Conservation (phyloP, 1,284 basidiomycete genomes). For the Microbotryum saponariae region DNA sequence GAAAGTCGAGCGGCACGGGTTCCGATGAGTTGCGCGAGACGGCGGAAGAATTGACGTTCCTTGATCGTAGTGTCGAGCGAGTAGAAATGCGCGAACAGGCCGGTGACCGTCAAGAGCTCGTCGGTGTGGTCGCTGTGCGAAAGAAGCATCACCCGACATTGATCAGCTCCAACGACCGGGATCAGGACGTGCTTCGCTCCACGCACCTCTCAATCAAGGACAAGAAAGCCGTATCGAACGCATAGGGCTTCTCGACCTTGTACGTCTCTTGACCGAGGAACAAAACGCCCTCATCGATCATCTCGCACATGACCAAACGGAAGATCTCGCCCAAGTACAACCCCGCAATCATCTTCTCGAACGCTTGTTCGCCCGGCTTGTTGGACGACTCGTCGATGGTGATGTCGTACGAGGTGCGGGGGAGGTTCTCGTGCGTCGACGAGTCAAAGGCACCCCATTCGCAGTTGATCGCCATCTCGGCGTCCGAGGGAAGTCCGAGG, state of each 20-base stretch:
- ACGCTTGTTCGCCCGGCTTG: slow-evolving; percentile 92
- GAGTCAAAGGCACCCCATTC: slow-evolving; percentile 99
- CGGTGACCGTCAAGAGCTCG: slow-evolving; percentile 89
- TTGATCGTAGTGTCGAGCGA: slow-evolving; percentile 85
- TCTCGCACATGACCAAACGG: slow-evolving; percentile 84
- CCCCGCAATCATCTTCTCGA: slow-evolving; percentile 97
- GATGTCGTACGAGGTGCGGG: slow-evolving; percentile 87
- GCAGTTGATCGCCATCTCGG: slow-evolving; percentile 89
- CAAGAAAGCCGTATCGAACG: slow-evolving; percentile 92
- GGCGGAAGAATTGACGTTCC: slow-evolving; percentile 90
- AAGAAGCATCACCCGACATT: neutral
- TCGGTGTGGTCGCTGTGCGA: slow-evolving; percentile 83
- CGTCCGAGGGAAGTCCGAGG: slow-evolving; percentile 53
- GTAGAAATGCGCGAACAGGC: slow-evolving; percentile 86
- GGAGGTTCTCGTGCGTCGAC: slow-evolving; percentile 76
- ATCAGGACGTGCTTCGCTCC: neutral
- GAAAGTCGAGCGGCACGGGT: slow-evolving; percentile 77
- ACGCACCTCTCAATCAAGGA: slow-evolving; percentile 84
- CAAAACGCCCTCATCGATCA: slow-evolving; percentile 91
- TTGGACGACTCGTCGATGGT: slow-evolving; percentile 89
- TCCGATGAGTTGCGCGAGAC: slow-evolving; percentile 75
- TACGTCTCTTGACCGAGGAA: slow-evolving; percentile 81
- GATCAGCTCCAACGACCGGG: neutral
- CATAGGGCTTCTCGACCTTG: slow-evolving; percentile 37
- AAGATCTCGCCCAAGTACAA: slow-evolving; percentile 95